phyloP scores from a whole-genome alignment of 441 rosid species.

The Aquilaria agallochum region DNA sequence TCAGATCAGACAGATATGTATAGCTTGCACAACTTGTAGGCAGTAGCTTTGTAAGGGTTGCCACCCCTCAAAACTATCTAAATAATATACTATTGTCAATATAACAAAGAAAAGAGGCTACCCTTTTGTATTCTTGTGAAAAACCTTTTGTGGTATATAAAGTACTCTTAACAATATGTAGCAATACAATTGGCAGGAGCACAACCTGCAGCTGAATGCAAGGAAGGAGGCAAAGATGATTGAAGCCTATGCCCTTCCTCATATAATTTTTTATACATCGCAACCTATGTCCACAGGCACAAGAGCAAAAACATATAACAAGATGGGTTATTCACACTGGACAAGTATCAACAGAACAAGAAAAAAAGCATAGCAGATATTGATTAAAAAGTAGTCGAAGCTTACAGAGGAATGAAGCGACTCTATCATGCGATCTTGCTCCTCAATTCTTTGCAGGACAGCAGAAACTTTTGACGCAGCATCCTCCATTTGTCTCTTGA shows the following conservation, averaged over 20 bases:
- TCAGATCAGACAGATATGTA: too few relatives aligned
- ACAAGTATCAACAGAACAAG: constrained; percentile 1
- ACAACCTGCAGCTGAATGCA: constrained; percentile 56
- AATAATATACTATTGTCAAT: too few relatives aligned
- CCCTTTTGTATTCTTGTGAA: too few relatives aligned
- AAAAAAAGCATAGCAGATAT: constrained; percentile 9
- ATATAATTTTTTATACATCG: constrained; percentile 89
- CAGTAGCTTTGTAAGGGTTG: too few relatives aligned
- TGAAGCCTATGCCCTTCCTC: constrained; percentile 87
- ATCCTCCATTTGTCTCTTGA: constrained; percentile 73
- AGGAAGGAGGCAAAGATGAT: constrained; percentile 39
- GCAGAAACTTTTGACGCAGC: constrained; percentile 84
- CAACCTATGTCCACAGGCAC: constrained; percentile 45
- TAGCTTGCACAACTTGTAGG: too few relatives aligned
- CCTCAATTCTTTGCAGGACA: constrained; percentile 90
- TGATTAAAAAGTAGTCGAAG: constrained; percentile 14
- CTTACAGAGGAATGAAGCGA: constrained; percentile 91
- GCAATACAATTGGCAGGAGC: constrained; percentile 7
- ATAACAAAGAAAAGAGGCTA: too few relatives aligned
- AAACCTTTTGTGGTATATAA: too few relatives aligned
- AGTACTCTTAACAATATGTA: too few relatives aligned
- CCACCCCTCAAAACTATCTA: too few relatives aligned
- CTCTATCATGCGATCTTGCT: constrained; percentile 92
- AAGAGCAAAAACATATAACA: constrained; percentile 10
- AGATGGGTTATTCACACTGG: background rate